Evolutionary conservation across 768 basidiomycete species (phyloP).

Genomic region (Suillus brevipes): DNA sequence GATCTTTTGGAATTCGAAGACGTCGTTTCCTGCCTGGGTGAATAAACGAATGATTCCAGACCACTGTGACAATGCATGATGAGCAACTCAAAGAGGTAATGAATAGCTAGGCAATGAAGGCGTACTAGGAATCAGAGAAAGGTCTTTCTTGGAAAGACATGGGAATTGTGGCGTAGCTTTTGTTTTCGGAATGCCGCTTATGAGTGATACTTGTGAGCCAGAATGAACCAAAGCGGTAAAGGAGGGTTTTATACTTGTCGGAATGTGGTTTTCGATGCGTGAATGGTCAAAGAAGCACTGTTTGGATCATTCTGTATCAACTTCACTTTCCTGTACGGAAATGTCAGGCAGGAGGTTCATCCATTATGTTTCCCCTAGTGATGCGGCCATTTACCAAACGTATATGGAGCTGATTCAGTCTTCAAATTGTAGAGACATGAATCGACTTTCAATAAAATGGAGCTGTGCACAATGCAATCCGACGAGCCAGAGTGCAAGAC

Average conservation of each 20-base stretch:
- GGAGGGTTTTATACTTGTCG: neutral
- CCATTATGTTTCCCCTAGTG: neutral
- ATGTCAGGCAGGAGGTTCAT: neutral
- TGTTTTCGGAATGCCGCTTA: neutral
- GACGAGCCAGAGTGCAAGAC: neutral
- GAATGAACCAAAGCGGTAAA: neutral
- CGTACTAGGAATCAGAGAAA: neutral
- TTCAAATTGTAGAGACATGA: neutral
- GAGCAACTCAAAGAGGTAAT: neutral
- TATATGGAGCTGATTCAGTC: neutral
- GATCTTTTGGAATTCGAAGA: neutral
- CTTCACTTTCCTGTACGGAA: constrained; percentile 1
- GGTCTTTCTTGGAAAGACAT: neutral
- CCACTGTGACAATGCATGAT: neutral
- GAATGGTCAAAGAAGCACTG: neutral
- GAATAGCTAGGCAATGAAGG: neutral
- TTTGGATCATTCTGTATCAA: neutral
- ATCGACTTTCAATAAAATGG: neutral
- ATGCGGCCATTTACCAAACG: neutral
- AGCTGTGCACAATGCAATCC: neutral
- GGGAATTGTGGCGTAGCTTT: neutral
- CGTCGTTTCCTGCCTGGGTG: neutral
- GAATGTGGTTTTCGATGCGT: neutral
- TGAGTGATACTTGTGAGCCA: neutral
- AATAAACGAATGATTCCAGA: neutral